These are phyloP conservation scores for Clarireedia sp. DNA, from an alignment of 2,329 filamentous ascomycete genomes.

Conservation along the genomic window DNA sequence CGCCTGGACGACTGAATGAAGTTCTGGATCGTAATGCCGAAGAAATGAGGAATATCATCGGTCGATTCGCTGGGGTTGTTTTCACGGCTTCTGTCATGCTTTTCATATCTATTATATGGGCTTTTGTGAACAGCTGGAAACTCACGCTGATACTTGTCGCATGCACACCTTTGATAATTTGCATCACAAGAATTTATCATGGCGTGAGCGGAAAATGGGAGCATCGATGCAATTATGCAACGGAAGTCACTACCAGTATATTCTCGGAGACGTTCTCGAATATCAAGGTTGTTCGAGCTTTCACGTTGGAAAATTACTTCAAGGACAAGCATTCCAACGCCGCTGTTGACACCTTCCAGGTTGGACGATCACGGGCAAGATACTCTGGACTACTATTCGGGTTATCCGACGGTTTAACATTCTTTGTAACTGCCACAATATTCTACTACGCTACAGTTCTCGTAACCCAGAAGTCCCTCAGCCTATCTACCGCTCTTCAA, in stretches of 20 bases:
- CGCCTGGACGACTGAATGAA: slow-evolving; percentile 54
- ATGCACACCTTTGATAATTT: slow-evolving; percentile 59
- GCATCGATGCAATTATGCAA: slow-evolving; percentile 52
- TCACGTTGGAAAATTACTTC: slow-evolving; percentile 70
- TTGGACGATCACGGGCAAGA: slow-evolving; percentile 58
- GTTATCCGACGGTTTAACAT: slow-evolving; percentile 63
- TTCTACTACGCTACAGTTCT: slow-evolving; percentile 76
- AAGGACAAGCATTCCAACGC: slow-evolving; percentile 50
- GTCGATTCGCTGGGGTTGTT: slow-evolving; percentile 65
- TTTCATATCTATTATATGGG: slow-evolving; percentile 63
- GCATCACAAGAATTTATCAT: slow-evolving; percentile 58
- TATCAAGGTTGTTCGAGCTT: slow-evolving; percentile 67
- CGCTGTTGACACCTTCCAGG: slow-evolving; percentile 42
- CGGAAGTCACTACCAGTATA: slow-evolving; percentile 51
- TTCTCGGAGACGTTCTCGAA: slow-evolving; percentile 71
- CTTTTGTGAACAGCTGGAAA: slow-evolving; percentile 67
- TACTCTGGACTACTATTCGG: slow-evolving; percentile 69
- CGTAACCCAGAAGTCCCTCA: slow-evolving; percentile 41
- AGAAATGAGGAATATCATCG: slow-evolving; percentile 77
- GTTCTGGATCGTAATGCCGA: slow-evolving; percentile 76
- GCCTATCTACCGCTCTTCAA: slow-evolving; percentile 55
- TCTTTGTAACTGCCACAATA: slow-evolving; percentile 67
- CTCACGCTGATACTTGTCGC: slow-evolving; percentile 69
- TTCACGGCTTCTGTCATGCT: slow-evolving; percentile 63
- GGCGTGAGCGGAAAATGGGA: slow-evolving; percentile 66